These are phyloP conservation scores for Nemania diffusa DNA, from an alignment of 2,329 filamentous ascomycete species.

Conservation along the genomic window DNA sequence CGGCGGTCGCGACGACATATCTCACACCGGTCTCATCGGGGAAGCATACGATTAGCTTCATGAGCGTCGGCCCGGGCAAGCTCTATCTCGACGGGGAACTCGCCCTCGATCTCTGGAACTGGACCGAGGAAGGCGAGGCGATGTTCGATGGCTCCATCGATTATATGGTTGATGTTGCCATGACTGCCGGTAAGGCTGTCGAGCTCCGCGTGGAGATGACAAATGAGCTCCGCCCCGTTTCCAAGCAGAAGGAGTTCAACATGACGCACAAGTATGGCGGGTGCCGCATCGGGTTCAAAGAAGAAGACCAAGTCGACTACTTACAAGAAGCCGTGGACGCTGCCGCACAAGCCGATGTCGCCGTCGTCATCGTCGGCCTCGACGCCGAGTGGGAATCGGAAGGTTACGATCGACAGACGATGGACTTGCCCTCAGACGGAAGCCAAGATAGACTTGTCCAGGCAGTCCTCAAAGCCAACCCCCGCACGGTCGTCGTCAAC, in stretches of 20 bases:
- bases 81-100: constrained; percentile 69
- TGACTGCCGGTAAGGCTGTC: constrained; percentile 68
- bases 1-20: constrained; percentile 69
- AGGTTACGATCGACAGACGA: constrained; percentile 72
- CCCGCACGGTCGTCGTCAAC: constrained; percentile 74
- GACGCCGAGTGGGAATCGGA: constrained; percentile 82
- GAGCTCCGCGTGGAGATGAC: constrained; percentile 73
- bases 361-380: constrained; percentile 74
- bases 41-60: constrained; percentile 73
- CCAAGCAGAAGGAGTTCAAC: constrained; percentile 67
- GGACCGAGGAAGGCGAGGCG: constrained; percentile 74
- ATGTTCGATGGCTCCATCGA: constrained; percentile 77
- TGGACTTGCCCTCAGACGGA: constrained; percentile 67
- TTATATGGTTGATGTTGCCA: constrained; percentile 68
- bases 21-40: constrained; percentile 69
- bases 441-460: constrained; percentile 72
- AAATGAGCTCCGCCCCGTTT: constrained; percentile 70
- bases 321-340: constrained; percentile 72
- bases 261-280: constrained; percentile 75
- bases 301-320: constrained; percentile 69
- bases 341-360: constrained; percentile 72
- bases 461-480: constrained; percentile 70
- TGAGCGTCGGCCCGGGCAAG: constrained; percentile 72
- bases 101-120: constrained; percentile 73
- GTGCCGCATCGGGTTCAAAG: constrained; percentile 76